These are phyloP conservation scores for Xerocomellus dryophilus DNA, from an alignment of 768 basidiomycete species.

Conservation along the genomic window DNA sequence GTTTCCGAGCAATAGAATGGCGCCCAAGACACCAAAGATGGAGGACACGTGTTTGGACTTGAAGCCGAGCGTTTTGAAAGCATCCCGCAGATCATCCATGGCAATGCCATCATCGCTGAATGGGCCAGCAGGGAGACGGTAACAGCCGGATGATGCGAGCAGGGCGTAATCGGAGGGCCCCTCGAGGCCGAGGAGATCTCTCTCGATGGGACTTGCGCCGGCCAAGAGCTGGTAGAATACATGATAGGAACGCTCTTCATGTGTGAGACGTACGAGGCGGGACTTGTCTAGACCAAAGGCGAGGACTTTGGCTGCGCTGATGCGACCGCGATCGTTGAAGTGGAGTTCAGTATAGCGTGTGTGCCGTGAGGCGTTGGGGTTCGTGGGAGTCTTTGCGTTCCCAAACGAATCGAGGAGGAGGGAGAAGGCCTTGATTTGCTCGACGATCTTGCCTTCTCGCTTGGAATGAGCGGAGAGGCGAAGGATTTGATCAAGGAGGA, in stretches of 20 bases:
- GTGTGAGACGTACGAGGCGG: slow-evolving; percentile 47
- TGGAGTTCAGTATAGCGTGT: slow-evolving; percentile 59
- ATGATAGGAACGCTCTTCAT: slow-evolving; percentile 64
- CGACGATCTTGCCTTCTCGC: slow-evolving; percentile 47
- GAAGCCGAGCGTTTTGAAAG: slow-evolving; percentile 57
- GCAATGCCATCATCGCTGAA: slow-evolving; percentile 59
- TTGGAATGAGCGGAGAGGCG: slow-evolving; percentile 59
- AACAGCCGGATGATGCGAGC: slow-evolving; percentile 57
- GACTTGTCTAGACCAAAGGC: slow-evolving; percentile 65
- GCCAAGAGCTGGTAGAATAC: slow-evolving; percentile 66
- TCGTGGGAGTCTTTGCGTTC: slow-evolving; percentile 60
- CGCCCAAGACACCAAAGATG: slow-evolving; percentile 51
- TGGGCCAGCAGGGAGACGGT: slow-evolving; percentile 60
- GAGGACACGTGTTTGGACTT: slow-evolving; percentile 56
- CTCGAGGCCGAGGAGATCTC: slow-evolving; percentile 52
- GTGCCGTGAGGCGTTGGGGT: slow-evolving; percentile 63
- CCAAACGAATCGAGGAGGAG: slow-evolving; percentile 64
- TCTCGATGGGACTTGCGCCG: slow-evolving; percentile 53
- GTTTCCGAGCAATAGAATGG: slow-evolving; percentile 58
- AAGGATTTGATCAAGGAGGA: slow-evolving; percentile 57
- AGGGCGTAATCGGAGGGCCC: slow-evolving; percentile 58
- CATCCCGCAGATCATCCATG: slow-evolving; percentile 56
- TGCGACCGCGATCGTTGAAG: slow-evolving; percentile 54
- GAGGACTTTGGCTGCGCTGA: slow-evolving; percentile 54
- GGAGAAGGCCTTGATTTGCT: slow-evolving; percentile 53